Base-by-base conservation (phyloP, 140 eudicot genomes). In the Erigeron philadelphicus region DNA sequence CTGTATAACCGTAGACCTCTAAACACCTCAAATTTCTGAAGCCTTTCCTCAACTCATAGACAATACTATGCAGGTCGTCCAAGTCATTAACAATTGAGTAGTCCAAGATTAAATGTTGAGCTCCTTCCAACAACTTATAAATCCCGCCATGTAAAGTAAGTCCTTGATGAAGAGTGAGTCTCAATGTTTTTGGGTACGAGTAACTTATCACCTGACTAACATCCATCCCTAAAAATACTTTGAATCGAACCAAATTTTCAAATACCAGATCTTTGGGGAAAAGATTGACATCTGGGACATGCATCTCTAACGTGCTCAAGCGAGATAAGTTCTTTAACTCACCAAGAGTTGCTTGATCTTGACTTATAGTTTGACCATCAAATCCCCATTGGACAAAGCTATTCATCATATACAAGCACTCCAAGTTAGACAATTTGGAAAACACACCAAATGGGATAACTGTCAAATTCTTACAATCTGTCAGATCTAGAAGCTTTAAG, bases 371-470 rank as follows among this genome's bases (percentile, higher is more conserved):
- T 76, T 67, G 76, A 62, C 76, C 67, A 35, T 76, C 79, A 56
- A 15, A 40, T 35, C 82, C 85, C 85, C 85, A 81, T 42, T 76
- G 75, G 52, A 58, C 69, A 68, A 81, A 76, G 67, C 81, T 81
- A 64, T 80, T 75, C 78, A 62, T 72, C 84, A 81, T 81, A 79
- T 76, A 81, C 81, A 81, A 68, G 66, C 79, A 72, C 68, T 81
- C 85, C 74, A 81, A 76, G 44, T 62, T 66, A 31, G 54, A 68
- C 73, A 81, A 56, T 15, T 48, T 81, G 41, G 82, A 76, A 71
- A 81, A 76, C 53, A 81, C 79, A 42, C 78, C 75, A 53, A 73
- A 77, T 56, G 85, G 82, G 55, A 81, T 81, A 18, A 61, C 70
- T 57, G 58, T 53, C 25, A 76, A 73, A 25, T 72, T 67, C 11